These are phyloP conservation scores for Elongisporangium undulatum DNA, from an alignment of 352 stramenopile species.

Conservation along the genomic window DNA sequence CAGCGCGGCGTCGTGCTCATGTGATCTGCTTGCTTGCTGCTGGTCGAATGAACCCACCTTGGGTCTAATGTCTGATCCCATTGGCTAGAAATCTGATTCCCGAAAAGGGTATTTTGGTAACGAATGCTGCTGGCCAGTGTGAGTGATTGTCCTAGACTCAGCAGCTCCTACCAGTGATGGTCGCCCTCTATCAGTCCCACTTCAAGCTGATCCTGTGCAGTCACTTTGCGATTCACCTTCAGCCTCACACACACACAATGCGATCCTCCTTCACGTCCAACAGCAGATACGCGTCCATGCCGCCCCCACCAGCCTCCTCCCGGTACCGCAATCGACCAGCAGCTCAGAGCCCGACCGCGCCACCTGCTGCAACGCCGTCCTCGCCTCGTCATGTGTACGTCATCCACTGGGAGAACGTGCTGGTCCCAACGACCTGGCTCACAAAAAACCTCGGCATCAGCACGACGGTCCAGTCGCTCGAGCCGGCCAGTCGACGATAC, in stretches of 20 bases:
- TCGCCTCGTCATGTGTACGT: conserved; percentile 16
- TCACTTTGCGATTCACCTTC: background rate
- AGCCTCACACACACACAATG: background rate
- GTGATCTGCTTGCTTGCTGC: background rate
- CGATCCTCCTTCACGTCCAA: background rate
- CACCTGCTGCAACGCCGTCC: background rate
- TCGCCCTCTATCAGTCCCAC: background rate
- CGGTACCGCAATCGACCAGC: background rate
- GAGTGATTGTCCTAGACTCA: background rate
- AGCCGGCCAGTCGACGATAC: conserved; percentile 15
- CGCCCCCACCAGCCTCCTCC: background rate
- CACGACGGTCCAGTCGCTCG: conserved; percentile 12
- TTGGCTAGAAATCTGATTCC: background rate
- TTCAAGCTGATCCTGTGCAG: background rate
- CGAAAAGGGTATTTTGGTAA: background rate
- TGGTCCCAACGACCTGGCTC: conserved; percentile 39
- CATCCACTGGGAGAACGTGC: conserved; percentile 55
- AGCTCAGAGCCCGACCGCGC: background rate
- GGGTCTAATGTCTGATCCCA: background rate
- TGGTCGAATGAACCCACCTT: background rate
- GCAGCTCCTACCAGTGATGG: background rate
- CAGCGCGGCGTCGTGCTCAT: background rate
- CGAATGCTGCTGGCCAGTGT: background rate
- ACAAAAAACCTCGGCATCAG: conserved; percentile 23
- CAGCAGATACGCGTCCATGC: background rate